A percentile compares a stretch with the other conserved stretches of the same genome.
These are phyloP conservation scores for Russula emetica DNA, from an alignment of 768 basidiomycete genomes.

Conservation along the genomic window DNA sequence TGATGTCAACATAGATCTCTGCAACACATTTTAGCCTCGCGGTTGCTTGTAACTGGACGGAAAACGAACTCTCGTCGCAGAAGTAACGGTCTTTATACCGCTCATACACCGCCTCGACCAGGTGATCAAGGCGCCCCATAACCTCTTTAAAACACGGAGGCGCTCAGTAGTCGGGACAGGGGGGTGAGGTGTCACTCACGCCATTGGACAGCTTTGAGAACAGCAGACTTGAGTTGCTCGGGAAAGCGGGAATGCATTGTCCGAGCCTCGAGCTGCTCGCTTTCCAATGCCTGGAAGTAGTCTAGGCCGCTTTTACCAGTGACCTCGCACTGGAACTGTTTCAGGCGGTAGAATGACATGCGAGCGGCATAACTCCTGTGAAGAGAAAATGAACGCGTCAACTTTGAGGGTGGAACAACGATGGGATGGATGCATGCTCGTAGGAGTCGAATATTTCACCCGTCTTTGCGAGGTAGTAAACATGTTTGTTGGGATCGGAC, in stretches of 20 bases:
- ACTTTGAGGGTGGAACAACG: slow-evolving; percentile 30
- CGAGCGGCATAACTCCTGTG: slow-evolving; percentile 76
- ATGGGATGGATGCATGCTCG: slow-evolving; percentile 59
- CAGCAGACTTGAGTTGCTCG: slow-evolving; percentile 84
- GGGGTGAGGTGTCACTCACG: slow-evolving; percentile 56
- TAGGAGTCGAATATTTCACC: slow-evolving; percentile 98
- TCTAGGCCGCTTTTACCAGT: slow-evolving; percentile 90
- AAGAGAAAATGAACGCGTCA: slow-evolving; percentile 24
- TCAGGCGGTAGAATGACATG: slow-evolving; percentile 90
- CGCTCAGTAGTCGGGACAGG: slow-evolving; percentile 18
- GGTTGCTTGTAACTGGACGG: slow-evolving; percentile 20
- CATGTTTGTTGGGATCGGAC: slow-evolving; percentile 63
- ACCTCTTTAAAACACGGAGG: slow-evolving; percentile 60
- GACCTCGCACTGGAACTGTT: slow-evolving; percentile 96
- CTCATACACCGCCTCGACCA: slow-evolving; percentile 93
- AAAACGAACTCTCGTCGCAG: slow-evolving; percentile 72
- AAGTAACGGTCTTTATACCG: slow-evolving; percentile 97
- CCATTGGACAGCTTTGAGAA: slow-evolving; percentile 93
- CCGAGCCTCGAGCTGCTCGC: slow-evolving; percentile 84
- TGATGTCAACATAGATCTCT: slow-evolving; percentile 85
- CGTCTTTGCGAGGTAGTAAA: slow-evolving; percentile 90
- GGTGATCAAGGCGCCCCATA: slow-evolving; percentile 90
- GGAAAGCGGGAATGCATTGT: slow-evolving; percentile 91
- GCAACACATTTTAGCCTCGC: slow-evolving; percentile 11
- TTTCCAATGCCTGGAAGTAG: slow-evolving; percentile 91